A percentile compares a stretch with the other conserved stretches of the same genome.
Evolutionary conservation across 1,284 basidiomycete genomes (phyloP).

Genomic region (Blastosporella zonata): DNA sequence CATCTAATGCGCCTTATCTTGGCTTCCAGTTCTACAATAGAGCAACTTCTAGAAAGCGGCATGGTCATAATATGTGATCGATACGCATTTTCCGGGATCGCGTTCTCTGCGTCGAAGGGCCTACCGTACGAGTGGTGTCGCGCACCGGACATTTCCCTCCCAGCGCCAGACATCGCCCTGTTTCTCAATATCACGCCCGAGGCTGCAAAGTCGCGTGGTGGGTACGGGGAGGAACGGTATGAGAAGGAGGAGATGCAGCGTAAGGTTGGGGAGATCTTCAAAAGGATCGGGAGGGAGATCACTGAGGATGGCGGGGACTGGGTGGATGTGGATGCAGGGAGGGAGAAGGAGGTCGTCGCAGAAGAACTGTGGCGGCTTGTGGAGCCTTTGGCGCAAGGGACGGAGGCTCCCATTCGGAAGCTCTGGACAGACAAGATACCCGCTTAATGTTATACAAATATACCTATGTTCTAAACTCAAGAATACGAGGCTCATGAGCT

Average conservation of each 20-base stretch:
- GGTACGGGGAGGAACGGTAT: constrained; percentile 90
- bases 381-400: constrained; percentile 35
- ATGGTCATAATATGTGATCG: constrained; percentile 86
- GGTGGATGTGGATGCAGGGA: constrained; percentile 16
- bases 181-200: constrained; percentile 85
- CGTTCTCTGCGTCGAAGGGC: constrained; percentile 87
- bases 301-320: constrained; percentile 23
- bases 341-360: constrained; percentile 48
- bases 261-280: constrained; percentile 65
- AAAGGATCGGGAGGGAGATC: constrained; percentile 57
- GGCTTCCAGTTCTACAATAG: constrained; percentile 57
- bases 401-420: constrained; percentile 34
- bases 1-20: not conserved
- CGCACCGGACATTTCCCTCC: constrained; percentile 82
- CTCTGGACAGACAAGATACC: constrained; percentile 41
- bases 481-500: not conserved
- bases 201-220: constrained; percentile 70
- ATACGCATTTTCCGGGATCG: constrained; percentile 96
- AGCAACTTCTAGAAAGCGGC: constrained; percentile 59
- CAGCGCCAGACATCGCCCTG: constrained; percentile 84
- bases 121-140: constrained; percentile 76
- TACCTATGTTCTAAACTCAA: not conserved
- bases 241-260: constrained; percentile 78
- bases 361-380: constrained; percentile 56
- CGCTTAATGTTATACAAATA: not conserved